Conservation (phyloP, 169 alveolate species). For the Eimeria praecox region DNA sequence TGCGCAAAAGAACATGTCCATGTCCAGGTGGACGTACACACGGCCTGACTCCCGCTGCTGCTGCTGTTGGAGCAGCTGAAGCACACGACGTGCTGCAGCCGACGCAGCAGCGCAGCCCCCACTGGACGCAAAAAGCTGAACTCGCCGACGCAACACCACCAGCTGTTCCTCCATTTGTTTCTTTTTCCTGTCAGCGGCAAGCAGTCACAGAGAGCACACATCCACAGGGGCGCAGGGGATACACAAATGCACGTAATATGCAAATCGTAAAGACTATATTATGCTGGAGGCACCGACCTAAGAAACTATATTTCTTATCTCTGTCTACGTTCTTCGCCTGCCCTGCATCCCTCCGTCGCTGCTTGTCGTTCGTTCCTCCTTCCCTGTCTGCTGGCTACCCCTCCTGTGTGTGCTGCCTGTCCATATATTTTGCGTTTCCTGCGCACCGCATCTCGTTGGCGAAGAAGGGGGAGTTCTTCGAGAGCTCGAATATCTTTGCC, state of each 20-base stretch:
- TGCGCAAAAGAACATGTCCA: slow-evolving; percentile 71
- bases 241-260: background rate
- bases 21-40: slow-evolving; percentile 73
- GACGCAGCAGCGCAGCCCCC: slow-evolving; percentile 68
- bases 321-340: background rate
- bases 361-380: background rate
- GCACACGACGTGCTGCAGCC: slow-evolving; percentile 72
- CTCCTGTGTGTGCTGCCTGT: background rate
- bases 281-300: background rate
- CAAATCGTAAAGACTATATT: background rate
- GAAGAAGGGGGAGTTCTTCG: slow-evolving; percentile 58
- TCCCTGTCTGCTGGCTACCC: background rate
- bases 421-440: background rate
- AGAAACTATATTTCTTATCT: background rate
- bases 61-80: slow-evolving; percentile 71
- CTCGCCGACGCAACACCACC: slow-evolving; percentile 62
- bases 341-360: background rate
- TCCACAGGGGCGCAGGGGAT: background rate
- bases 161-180: slow-evolving; percentile 63
- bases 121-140: slow-evolving; percentile 47
- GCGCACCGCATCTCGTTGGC: slow-evolving; percentile 63
- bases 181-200: slow-evolving; percentile 28
- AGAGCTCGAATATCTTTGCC: slow-evolving; percentile 67
- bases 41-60: slow-evolving; percentile 77
- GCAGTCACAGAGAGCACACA: background rate